Base-by-base conservation (phyloP, 2,329 filamentous ascomycete species). In the Bipolaris sorokiniana region DNA sequence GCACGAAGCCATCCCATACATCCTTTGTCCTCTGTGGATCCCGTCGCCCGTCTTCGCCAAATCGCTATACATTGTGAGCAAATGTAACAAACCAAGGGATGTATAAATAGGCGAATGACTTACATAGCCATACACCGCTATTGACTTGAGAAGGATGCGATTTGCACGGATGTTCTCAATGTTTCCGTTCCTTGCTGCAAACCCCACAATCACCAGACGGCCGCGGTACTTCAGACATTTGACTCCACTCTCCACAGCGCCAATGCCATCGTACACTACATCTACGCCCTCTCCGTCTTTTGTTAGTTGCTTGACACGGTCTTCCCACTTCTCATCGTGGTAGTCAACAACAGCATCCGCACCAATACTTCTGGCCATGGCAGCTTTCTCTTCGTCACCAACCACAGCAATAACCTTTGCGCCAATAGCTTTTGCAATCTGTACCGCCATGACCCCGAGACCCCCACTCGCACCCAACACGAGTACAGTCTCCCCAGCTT, bases 261-360 rank as follows among this genome's bases (percentile, higher is more conserved):
- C 85, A 10, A 87, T 84, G 7, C 81, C 79, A 72, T 88, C 85
- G 37, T 83, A 84, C 11, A 87, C 82, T 0, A 86, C 78, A 72
- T 88, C 80, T 1, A 84, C 84, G 0, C 85, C 85, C 28, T 76
- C 73, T 0, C 80, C 79, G 1, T 69, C 77, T 0, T 70, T 72
- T 0, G 83, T 86, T 18, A 81, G 59, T 2, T 73, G 69, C n/a
- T 80, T 72, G 2, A 88, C 81, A 13, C 76, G 64, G n/a, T 81
- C 74, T 65, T 81, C 81, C 86, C 85, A 88, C 0, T 75, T 70
- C 11, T 51, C 37, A 4, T 73, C 56, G 3, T 68, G 62, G 61
- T 82, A 80, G 63, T 81, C 69, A 28, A 86, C 72, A 48, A 76
- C 77, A 3, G 66, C 62, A 53, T 77, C 74, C 0, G 80, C 81